Percentiles rank a stretch among this genome's conserved stretches.
phyloP scores from a whole-genome alignment of 2,329 filamentous ascomycete genomes.

The Mycosphaerella sp. region DNA sequence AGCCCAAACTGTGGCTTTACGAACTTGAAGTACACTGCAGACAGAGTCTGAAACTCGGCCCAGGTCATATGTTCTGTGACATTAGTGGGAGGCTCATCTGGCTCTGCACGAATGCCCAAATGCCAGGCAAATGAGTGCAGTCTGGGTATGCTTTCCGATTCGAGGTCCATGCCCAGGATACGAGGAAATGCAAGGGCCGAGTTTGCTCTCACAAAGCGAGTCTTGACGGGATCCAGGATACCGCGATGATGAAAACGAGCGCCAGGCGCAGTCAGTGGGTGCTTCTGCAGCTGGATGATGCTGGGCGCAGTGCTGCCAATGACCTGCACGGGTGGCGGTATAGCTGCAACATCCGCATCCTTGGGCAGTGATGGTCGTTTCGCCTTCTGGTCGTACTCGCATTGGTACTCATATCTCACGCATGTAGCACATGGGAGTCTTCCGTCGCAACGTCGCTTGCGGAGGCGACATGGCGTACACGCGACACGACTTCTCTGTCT shows the following conservation, averaged over 20 bases:
- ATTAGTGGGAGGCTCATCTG: conserved; percentile 24
- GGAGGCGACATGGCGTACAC: conserved; percentile 31
- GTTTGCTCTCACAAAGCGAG: conserved; percentile 33
- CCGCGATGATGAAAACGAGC: conserved; percentile 34
- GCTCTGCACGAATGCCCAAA: conserved; percentile 32
- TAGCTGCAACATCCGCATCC: conserved; percentile 25
- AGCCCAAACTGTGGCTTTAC: conserved; percentile 51
- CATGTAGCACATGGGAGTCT: conserved; percentile 32
- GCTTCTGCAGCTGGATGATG: conserved; percentile 31
- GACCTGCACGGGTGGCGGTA: conserved; percentile 21
- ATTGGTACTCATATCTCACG: conserved; percentile 34
- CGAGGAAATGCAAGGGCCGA: conserved; percentile 51
- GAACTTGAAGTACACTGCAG: conserved; percentile 47
- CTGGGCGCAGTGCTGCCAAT: conserved; percentile 24
- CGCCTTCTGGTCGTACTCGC: conserved; percentile 30
- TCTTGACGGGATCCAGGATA: conserved; percentile 34
- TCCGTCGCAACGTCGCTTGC: conserved; percentile 33
- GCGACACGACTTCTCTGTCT: conserved; percentile 33
- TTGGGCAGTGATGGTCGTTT: conserved; percentile 27
- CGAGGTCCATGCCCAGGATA: conserved; percentile 49
- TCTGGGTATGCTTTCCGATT: conserved; percentile 49
- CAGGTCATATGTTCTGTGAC: conserved; percentile 28
- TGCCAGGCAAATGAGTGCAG: conserved; percentile 54
- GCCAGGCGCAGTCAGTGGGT: conserved; percentile 33
- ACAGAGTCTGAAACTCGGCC: conserved; percentile 29